A percentile compares a stretch with the other conserved stretches of the same genome.
These are phyloP conservation scores for Purshia tridentata DNA, from an alignment of 306 rosid species.

Conservation along the genomic window DNA sequence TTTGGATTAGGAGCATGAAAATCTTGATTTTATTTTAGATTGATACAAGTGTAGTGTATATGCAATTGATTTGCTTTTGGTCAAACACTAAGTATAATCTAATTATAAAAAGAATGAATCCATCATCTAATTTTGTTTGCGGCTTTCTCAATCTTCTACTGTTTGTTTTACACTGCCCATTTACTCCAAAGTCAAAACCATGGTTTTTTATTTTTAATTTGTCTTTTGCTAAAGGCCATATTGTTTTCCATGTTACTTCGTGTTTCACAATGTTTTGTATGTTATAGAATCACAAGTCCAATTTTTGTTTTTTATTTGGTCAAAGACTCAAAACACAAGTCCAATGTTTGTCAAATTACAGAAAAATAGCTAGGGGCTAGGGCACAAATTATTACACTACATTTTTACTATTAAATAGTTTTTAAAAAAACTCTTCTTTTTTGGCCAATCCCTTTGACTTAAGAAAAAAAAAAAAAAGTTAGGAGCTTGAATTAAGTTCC, in stretches of 20 bases:
- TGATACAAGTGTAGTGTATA: no score
- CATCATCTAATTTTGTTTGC: neutral
- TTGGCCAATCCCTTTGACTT: no score
- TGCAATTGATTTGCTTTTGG: neutral
- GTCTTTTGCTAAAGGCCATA: neutral
- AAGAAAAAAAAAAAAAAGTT: no score
- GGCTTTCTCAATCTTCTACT: neutral
- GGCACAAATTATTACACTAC: no score
- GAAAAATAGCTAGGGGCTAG: no score
- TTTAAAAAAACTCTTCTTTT: no score
- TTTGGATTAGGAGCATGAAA: neutral
- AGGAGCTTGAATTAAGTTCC: no score
- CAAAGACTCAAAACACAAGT: no score
- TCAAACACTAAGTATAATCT: neutral
- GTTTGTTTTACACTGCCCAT: neutral
- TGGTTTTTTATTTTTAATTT: neutral
- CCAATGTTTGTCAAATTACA: no score
- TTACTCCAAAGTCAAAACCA: neutral
- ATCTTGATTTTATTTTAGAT: neutral
- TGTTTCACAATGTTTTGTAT: constrained; percentile 25
- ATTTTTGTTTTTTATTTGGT: no score
- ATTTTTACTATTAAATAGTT: no score
- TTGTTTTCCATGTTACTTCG: neutral
- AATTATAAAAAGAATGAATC: neutral
- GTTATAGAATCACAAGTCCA: constrained; percentile 5